Conservation (phyloP, 106 monocot species). For the Amphibolis antarctica region DNA sequence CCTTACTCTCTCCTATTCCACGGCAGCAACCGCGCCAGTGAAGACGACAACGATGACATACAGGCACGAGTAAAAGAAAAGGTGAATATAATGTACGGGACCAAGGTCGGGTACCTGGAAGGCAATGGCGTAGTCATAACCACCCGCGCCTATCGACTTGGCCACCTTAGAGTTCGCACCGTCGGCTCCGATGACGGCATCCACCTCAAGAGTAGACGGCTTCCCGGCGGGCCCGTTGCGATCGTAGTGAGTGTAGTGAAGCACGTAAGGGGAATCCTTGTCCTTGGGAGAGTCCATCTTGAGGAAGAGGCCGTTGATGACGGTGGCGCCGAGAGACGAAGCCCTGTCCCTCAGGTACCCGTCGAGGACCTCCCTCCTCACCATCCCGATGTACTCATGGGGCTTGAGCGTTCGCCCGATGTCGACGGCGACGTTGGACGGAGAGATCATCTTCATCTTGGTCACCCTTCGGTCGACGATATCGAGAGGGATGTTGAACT, state of each 20-base stretch:
- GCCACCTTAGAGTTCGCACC: constrained; percentile 88
- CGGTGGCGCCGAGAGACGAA: constrained; percentile 39
- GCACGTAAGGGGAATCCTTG: constrained; percentile 3
- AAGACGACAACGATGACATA: neutral
- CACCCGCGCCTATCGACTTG: constrained; percentile 77
- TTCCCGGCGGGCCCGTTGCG: neutral
- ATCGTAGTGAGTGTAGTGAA: constrained; percentile 18
- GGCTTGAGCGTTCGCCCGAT: constrained; percentile 73
- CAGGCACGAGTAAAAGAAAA: too few relatives aligned
- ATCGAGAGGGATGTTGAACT: constrained; percentile 69
- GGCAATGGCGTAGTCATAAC: constrained; percentile 53
- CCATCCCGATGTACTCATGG: constrained; percentile 95
- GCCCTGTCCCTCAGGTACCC: constrained; percentile 61
- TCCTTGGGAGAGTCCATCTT: constrained; percentile 11
- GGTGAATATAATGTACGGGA: too few relatives aligned
- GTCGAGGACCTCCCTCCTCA: constrained; percentile 83
- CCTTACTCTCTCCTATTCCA: constrained; percentile 10
- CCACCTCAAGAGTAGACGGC: constrained; percentile 8
- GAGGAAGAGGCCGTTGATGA: constrained; percentile 39
- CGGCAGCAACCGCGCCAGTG: neutral
- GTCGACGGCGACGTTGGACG: constrained; percentile 84
- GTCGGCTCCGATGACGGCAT: constrained; percentile 55
- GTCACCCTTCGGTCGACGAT: constrained; percentile 75
- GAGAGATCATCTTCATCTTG: constrained; percentile 99
- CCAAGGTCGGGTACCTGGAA: constrained; percentile 9